These are phyloP conservation scores for Colletotrichum sp. DNA, from an alignment of 2,329 filamentous ascomycete genomes.

Conservation along the genomic window DNA sequence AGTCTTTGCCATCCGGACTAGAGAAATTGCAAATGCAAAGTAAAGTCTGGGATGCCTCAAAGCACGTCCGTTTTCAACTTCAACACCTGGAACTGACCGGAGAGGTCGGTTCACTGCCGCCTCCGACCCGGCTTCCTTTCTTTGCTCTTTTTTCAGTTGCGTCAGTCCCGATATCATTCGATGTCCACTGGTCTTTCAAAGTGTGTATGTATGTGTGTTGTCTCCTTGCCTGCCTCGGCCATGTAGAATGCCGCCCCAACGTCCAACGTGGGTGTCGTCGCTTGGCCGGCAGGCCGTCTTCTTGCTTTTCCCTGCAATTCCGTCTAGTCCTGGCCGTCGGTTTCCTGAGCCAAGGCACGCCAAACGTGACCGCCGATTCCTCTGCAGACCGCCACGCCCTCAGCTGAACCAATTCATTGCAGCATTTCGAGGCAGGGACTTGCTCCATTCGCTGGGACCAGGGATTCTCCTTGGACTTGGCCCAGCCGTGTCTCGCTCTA, in stretches of 20 bases:
- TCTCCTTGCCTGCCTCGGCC: background rate
- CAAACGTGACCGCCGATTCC: background rate
- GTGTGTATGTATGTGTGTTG: background rate
- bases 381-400: constrained; percentile 16
- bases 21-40: background rate
- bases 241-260: background rate
- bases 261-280: background rate
- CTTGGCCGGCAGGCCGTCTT: background rate
- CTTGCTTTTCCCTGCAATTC: background rate
- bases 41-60: background rate
- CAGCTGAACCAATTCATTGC: constrained; percentile 15
- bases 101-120: background rate
- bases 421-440: background rate
- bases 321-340: background rate
- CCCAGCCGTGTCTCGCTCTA: constrained; percentile 14
- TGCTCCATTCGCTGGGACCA: background rate
- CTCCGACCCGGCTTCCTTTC: background rate
- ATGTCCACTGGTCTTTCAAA: background rate
- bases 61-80: background rate
- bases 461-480: background rate
- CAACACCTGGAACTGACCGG: background rate
- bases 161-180: background rate
- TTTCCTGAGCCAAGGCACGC: background rate
- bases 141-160: background rate
- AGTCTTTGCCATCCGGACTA: background rate